A percentile compares a stretch with the other conserved stretches of the same genome.
Evolutionary conservation across 2,329 filamentous ascomycete species (phyloP).

Genomic region (Talaromyces islandicus): DNA sequence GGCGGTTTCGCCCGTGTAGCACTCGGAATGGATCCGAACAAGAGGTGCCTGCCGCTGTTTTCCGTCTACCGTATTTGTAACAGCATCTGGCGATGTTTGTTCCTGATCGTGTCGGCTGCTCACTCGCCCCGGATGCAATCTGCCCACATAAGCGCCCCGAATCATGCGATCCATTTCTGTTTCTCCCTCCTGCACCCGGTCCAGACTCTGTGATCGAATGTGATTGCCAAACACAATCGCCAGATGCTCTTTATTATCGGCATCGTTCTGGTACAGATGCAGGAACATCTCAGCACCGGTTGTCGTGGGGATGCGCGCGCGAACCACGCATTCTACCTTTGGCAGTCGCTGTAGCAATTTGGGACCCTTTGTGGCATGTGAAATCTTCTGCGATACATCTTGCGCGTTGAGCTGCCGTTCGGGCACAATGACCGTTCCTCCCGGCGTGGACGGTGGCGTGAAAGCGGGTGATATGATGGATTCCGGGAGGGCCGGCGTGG

Average conservation of each 20-base stretch:
- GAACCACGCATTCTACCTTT: slow-evolving; percentile 85
- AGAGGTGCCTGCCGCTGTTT: slow-evolving; percentile 51
- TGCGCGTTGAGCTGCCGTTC: slow-evolving; percentile 12
- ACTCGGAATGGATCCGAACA: slow-evolving; percentile 94
- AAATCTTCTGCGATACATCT: slow-evolving; percentile 16
- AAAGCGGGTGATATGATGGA: slow-evolving; percentile 50
- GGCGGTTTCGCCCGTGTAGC: slow-evolving; percentile 96
- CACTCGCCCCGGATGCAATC: slow-evolving; percentile 77
- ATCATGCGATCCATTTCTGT: slow-evolving; percentile 68
- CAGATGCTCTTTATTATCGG: slow-evolving; percentile 91
- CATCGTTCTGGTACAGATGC: slow-evolving; percentile 87
- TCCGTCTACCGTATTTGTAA: neutral
- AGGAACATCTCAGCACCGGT: slow-evolving; percentile 93
- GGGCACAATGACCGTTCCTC: slow-evolving; percentile 31
- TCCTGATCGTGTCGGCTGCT: slow-evolving; percentile 59
- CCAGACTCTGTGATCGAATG: slow-evolving; percentile 65
- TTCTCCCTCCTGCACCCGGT: slow-evolving; percentile 41
- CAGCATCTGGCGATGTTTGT: slow-evolving; percentile 11
- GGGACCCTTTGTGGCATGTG: slow-evolving; percentile 49
- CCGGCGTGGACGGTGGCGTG: slow-evolving; percentile 42
- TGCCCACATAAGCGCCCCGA: slow-evolving; percentile 83
- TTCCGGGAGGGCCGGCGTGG: slow-evolving; percentile 43
- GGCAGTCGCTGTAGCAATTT: slow-evolving; percentile 71
- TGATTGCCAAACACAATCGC: slow-evolving; percentile 91
- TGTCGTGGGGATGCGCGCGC: slow-evolving; percentile 89